These are phyloP conservation scores for Chaetomium globosum DNA, from an alignment of 2,329 filamentous ascomycete genomes.

Conservation along the genomic window DNA sequence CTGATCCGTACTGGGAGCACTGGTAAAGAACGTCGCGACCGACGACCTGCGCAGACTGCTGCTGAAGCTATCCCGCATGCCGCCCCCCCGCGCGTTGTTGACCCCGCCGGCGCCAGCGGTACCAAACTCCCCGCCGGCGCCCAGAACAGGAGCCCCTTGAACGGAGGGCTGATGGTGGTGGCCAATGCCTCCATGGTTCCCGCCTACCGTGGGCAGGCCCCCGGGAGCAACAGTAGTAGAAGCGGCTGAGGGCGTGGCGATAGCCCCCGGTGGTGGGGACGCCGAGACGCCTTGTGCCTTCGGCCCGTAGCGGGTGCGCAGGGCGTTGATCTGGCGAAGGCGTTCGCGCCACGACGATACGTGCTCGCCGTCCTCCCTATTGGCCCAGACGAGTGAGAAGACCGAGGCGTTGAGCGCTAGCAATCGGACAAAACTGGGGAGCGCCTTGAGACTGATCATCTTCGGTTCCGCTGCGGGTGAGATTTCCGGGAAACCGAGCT, in stretches of 20 bases:
- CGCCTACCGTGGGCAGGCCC: slow-evolving; percentile 9
- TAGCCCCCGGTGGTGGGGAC: slow-evolving; percentile 34
- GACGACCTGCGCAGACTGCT: slow-evolving; percentile 64
- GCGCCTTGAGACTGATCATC: slow-evolving; percentile 78
- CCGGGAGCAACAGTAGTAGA: slow-evolving; percentile 6
- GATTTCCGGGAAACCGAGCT: slow-evolving; percentile 85
- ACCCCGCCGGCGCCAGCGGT: slow-evolving; percentile 13
- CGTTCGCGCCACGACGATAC: slow-evolving; percentile 88
- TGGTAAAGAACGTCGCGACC: slow-evolving; percentile 66
- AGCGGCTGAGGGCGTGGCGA: slow-evolving; percentile 1
- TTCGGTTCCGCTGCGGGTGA: slow-evolving; percentile 88
- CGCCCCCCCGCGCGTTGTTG: slow-evolving; percentile 47
- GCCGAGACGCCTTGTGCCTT: slow-evolving; percentile 42
- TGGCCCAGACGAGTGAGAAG: slow-evolving; percentile 88
- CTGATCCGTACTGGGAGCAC: slow-evolving; percentile 49
- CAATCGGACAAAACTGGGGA: slow-evolving; percentile 84
- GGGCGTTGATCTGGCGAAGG: slow-evolving; percentile 77
- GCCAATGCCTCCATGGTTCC: neutral
- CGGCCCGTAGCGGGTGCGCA: slow-evolving; percentile 69
- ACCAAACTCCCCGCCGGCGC: slow-evolving; percentile 4
- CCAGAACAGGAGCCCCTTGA: neutral
- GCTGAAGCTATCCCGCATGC: slow-evolving; percentile 63
- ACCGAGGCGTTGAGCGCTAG: slow-evolving; percentile 91
- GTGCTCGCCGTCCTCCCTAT: slow-evolving; percentile 75
- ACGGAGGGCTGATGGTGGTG: slow-evolving; percentile 13